Percentiles rank a stretch among this genome's conserved stretches.
Conservation (phyloP, 495 filamentous ascomycete genomes). For the Cercophora newfieldiana region DNA sequence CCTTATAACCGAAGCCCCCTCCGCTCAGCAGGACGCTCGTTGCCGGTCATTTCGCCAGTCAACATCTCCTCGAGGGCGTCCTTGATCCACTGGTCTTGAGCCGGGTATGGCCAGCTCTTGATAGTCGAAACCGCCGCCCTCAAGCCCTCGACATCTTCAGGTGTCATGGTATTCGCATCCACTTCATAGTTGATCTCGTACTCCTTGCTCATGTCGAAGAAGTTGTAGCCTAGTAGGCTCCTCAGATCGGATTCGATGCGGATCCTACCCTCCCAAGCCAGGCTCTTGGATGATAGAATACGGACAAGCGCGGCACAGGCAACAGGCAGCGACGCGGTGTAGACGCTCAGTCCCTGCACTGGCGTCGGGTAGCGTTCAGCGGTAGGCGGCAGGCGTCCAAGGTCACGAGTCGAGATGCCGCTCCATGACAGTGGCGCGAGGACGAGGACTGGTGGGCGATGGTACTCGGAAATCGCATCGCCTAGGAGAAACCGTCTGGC, state of each 20-base stretch:
- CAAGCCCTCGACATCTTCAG: conserved; percentile 3
- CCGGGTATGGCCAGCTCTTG: conserved; percentile 5
- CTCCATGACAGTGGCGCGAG: conserved; percentile 5
- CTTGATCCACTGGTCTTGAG: conserved; percentile 6
- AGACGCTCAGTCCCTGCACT: conserved; percentile 4
- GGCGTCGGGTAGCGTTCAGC: conserved; percentile 2
- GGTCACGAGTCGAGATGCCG: conserved; percentile 4
- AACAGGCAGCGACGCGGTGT: conserved; percentile 5
- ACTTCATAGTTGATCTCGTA: conserved; percentile 4
- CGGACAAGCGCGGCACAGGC: conserved; percentile 1
- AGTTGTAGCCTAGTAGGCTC: conserved; percentile 6
- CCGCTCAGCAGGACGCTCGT: conserved; percentile 2
- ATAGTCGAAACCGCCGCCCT: conserved; percentile 3
- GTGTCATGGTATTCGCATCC: conserved; percentile 4
- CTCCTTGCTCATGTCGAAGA: conserved; percentile 5
- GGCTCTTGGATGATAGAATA: conserved; percentile 6
- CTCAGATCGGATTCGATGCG: conserved; percentile 1
- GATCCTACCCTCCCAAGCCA: conserved; percentile 3
- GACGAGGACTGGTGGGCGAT: conserved; percentile 1
- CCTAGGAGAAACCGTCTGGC: conserved; percentile 2
- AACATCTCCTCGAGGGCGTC: conserved; percentile 1
- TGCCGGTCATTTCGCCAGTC: conserved; percentile 3
- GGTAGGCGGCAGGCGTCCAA: conserved; percentile 3
- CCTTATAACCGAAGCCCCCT: conserved; percentile 1
- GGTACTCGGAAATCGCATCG: conserved; percentile 4